Conservation (phyloP, 2,329 filamentous ascomycete species). For the Emergomyces orientalis region DNA sequence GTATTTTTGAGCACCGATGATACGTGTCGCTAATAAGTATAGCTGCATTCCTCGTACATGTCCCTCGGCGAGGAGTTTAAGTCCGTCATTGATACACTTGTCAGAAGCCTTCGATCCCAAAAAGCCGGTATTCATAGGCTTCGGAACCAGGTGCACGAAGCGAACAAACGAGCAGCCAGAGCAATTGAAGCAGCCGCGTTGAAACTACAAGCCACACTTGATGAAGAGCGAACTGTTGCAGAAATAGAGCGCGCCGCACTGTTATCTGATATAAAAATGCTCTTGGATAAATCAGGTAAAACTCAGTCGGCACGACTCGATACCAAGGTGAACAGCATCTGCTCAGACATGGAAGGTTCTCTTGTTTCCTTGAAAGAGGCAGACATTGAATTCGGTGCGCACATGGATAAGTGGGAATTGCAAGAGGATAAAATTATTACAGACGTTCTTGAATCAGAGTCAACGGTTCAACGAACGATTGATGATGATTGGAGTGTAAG, state of each 20-base stretch:
- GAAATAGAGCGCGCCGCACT: slow-evolving; percentile 65
- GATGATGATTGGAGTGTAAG: slow-evolving; percentile 77
- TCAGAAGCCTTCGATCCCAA: slow-evolving; percentile 65
- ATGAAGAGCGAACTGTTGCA: slow-evolving; percentile 65
- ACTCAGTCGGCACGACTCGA: slow-evolving; percentile 62
- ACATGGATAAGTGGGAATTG: slow-evolving; percentile 65
- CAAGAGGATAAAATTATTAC: slow-evolving; percentile 61
- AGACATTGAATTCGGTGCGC: slow-evolving; percentile 55
- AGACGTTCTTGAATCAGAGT: slow-evolving; percentile 62
- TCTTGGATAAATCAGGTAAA: slow-evolving; percentile 66
- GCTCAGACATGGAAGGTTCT: slow-evolving; percentile 55
- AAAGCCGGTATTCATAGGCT: slow-evolving; percentile 66
- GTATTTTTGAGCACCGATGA: not conserved
- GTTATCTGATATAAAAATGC: slow-evolving; percentile 63
- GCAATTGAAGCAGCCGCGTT: slow-evolving; percentile 59
- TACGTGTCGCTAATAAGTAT: slow-evolving; percentile 15
- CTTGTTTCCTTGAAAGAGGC: slow-evolving; percentile 57
- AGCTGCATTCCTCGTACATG: slow-evolving; percentile 78
- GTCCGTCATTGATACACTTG: slow-evolving; percentile 68
- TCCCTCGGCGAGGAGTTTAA: slow-evolving; percentile 80
- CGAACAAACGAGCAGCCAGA: slow-evolving; percentile 58
- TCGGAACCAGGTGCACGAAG: slow-evolving; percentile 59
- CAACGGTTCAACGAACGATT: slow-evolving; percentile 69
- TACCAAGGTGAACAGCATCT: slow-evolving; percentile 53
- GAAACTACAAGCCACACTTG: slow-evolving; percentile 58